A percentile compares a stretch with the other conserved stretches of the same genome.
Evolutionary conservation across 2,329 filamentous ascomycete species (phyloP).

Genomic region (Mycogone perniciosa): DNA sequence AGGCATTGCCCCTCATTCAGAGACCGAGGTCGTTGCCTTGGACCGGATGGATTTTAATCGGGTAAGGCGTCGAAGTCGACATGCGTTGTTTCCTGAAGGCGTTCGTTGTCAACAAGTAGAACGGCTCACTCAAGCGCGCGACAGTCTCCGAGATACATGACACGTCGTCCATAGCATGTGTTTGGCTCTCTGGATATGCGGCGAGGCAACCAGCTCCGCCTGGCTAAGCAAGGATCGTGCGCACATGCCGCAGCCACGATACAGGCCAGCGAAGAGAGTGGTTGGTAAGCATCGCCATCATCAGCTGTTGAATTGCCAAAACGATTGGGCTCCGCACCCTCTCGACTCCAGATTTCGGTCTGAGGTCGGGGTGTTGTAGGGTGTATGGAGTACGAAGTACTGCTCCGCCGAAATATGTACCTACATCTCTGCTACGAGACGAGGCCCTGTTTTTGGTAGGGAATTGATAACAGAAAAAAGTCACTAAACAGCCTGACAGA

Average conservation of each 20-base stretch:
- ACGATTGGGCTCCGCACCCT: too few species aligned
- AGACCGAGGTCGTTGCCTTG: conserved; percentile 5
- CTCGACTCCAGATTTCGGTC: too few species aligned
- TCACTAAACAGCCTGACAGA: too few species aligned
- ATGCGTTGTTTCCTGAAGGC: conserved; percentile 11
- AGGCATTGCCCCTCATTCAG: neutral
- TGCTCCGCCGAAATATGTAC: too few species aligned
- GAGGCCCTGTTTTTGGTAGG: too few species aligned
- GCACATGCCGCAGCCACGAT: conserved; percentile 6
- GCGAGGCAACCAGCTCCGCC: neutral
- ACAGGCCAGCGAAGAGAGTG: conserved; percentile 6
- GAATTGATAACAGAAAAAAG: too few species aligned
- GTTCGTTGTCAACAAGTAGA: conserved; percentile 13
- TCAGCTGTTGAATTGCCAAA: too few species aligned
- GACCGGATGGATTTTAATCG: conserved; percentile 8
- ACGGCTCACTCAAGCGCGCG: conserved; percentile 19
- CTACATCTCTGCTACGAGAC: too few species aligned
- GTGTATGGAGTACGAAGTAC: too few species aligned
- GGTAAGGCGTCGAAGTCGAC: neutral
- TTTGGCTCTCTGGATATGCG: neutral
- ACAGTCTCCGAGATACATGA: conserved; percentile 19
- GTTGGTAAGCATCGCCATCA: too few species aligned
- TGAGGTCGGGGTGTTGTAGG: too few species aligned
- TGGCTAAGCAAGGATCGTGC: conserved; percentile 13
- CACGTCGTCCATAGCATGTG: conserved; percentile 17